Base-by-base conservation (phyloP, 768 basidiomycete species). In the Gloeophyllum trabeum region DNA sequence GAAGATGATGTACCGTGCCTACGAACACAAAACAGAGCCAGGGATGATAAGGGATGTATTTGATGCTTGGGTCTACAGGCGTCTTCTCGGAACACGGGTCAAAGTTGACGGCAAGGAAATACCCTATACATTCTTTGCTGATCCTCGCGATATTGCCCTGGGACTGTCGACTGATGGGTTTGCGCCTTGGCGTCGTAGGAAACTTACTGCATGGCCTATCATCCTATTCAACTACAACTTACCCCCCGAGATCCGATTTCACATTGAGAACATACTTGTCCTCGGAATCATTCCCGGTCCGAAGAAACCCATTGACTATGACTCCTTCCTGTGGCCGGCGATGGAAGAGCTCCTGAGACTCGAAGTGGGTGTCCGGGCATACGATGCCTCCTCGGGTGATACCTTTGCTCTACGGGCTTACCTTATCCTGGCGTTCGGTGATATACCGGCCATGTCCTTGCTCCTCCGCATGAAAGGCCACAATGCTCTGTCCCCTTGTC, bases 201-300 rank as follows among this genome's bases (percentile, higher is more conserved):
- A 54, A 3, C 43, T 52, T 3, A 65, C 65, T 0, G 57, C 52
- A 6, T 73, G 66, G 54, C 71, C 67, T 1, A 43, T 75, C 4
- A 45, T 74, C 14, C 7, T 66, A 0, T 56, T 63, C 44, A 66
- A 68, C 44, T 64, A 61, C 50, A 72, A 72, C 40, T 51, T 73
- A 0, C 61, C 61, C 2, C 70, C 69, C 0, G 57, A 64, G 4
- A 47, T 61, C 4, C 55, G 61, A 2, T 64, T 60, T 24, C 63
- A 60, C 20, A 40, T 61, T 7, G 41, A 58, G 4, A 41, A 69
- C 28, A 51, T 70, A 4, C 37, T 74, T 2, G 57, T 55, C 22
- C 32, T 70, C 6, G 65, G 67, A 10, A 53, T 70, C 36, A 67
- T 75, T 37, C 71, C 69, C 1, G 67, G 72, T 0, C 71, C 66